phyloP scores from a whole-genome alignment of 768 basidiomycete species.

The Bullera alba region DNA sequence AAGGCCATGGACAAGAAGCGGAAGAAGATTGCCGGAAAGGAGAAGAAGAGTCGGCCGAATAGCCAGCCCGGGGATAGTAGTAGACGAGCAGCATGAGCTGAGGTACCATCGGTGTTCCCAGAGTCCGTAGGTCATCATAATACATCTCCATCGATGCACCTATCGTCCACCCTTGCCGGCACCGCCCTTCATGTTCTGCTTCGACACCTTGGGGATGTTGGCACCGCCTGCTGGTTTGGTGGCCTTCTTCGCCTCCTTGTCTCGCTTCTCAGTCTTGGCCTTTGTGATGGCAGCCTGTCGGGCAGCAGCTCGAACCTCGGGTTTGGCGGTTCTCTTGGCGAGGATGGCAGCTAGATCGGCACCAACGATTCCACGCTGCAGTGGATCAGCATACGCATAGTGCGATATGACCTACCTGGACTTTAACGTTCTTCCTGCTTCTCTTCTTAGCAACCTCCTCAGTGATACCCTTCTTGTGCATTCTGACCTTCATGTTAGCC shows the following conservation, averaged over 20 bases:
- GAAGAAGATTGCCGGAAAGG: conserved; percentile 77
- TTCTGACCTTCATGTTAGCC: conserved; percentile 47
- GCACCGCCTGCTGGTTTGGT: conserved; percentile 47
- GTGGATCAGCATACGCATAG: neutral
- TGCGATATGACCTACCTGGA: conserved; percentile 47
- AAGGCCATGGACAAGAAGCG: conserved; percentile 84
- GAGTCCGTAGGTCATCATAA: neutral
- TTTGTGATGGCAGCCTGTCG: conserved; percentile 80
- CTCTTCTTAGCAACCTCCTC: conserved; percentile 99
- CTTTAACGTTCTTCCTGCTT: conserved; percentile 90
- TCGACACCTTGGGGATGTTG: conserved; percentile 75
- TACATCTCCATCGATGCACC: neutral
- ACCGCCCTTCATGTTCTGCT: conserved; percentile 88
- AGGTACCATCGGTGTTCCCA: too few relatives aligned
- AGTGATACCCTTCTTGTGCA: conserved; percentile 99
- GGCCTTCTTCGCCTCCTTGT: conserved; percentile 80
- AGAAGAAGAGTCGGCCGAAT: conserved; percentile 77
- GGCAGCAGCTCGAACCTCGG: conserved; percentile 71
- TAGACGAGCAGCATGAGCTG: neutral
- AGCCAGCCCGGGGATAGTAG: conserved; percentile 1
- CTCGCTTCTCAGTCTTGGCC: conserved; percentile 95
- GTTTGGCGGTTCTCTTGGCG: conserved; percentile 86
- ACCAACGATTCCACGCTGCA: conserved; percentile 93
- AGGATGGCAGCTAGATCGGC: conserved; percentile 85
- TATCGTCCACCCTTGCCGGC: conserved; percentile 39